These are phyloP conservation scores for Melocanna baccifera DNA, from an alignment of 176 grass and related monocot genomes.

Conservation along the genomic window DNA sequence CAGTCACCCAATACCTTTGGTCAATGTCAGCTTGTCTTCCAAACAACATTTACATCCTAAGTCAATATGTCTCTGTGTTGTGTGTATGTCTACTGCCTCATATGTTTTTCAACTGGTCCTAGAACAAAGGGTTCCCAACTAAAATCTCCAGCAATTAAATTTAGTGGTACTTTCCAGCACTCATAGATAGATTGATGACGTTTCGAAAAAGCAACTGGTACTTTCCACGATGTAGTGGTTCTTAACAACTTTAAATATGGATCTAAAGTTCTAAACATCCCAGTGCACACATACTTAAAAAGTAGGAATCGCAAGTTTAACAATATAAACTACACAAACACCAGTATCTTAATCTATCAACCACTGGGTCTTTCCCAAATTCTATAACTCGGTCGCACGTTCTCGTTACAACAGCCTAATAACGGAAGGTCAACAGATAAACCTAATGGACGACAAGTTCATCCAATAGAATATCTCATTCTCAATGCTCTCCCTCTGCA, in stretches of 20 bases:
- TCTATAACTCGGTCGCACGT: background rate
- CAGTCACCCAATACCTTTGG: background rate
- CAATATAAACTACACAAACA: slow-evolving; percentile 12
- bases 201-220: background rate
- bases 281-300: background rate
- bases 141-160: background rate
- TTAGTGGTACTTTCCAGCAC: background rate
- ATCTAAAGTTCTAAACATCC: background rate
- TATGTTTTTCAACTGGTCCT: slow-evolving; percentile 3
- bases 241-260: background rate
- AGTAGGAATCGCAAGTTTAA: background rate
- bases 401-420: background rate
- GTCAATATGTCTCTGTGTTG: background rate
- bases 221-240: slow-evolving; percentile 11
- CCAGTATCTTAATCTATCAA: slow-evolving; percentile 10
- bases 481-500: background rate
- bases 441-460: background rate
- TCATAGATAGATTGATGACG: background rate
- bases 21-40: background rate
- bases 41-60: background rate
- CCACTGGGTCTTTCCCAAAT: background rate
- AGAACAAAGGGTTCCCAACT: no score
- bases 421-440: slow-evolving; percentile 15
- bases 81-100: background rate
- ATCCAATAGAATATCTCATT: background rate